Base-by-base conservation (phyloP, 345 rosid genomes). In the Eucalyptus pauciflora region DNA sequence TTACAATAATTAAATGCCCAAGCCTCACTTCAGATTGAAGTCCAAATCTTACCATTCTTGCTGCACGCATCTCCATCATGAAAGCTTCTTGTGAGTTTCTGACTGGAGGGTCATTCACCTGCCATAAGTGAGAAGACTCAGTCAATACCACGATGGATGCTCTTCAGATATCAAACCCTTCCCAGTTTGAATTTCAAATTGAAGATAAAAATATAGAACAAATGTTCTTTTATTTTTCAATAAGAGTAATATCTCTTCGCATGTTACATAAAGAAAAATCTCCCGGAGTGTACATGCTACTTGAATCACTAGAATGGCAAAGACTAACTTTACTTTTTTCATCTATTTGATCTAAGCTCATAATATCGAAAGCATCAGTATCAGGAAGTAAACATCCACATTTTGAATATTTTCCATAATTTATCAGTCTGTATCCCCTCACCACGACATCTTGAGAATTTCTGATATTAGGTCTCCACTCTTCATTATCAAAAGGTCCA, bases 51-150 rank as follows among this genome's bases (percentile, higher is more conserved):
- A 97, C 98, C 98, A 97, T 94, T 93, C 97, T 93, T 20, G 98
- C 93, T n/a, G 99, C 98, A 31, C 98, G 98, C 98, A 94, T 95
- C 92, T 97, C 99, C 99, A 96, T 96, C 99, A 95, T 96, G 92
- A 94, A 94, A 51, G 97, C 94, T 92, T 97, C 97, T 88, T 97
- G 99, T 5, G 97, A 93, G 90, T 96, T 97, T 91, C 97, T 93
- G 83, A 97, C 98, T 3, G 94, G 96, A 5, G 92, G 94, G 88
- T 96, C 98, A 92, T 91, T 94, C 86, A 97, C 96, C 99, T 97
- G 89, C 52, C 25, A 15, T 0, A n/a, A n/a, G 85, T 18, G 81
- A 71, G 8, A 71, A 71, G 43, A 37, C 22, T 69, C 0, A 33
- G 20, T 64, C 37, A 64, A 64, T 64, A 64, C 33, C 37, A 14